phyloP scores from a whole-genome alignment of 192 early-diverging fungal species.

The Coemansia sp. region DNA sequence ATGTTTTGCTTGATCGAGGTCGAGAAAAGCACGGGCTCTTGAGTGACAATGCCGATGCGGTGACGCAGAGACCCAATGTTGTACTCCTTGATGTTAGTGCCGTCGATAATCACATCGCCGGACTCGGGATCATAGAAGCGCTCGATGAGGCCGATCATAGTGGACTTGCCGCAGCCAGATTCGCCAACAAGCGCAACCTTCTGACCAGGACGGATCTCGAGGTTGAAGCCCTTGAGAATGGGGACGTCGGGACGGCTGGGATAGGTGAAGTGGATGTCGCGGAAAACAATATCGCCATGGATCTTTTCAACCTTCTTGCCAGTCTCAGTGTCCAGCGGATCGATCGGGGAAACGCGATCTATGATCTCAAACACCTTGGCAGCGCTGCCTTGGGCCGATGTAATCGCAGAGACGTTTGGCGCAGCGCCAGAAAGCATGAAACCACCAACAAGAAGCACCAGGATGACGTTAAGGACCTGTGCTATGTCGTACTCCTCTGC shows the following conservation, averaged over 20 bases:
- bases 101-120: conserved; percentile 74
- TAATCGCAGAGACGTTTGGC: conserved; percentile 73
- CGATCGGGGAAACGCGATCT: conserved; percentile 77
- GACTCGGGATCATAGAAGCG: conserved; percentile 75
- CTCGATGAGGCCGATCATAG: conserved; percentile 78
- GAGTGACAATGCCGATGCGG: conserved; percentile 85
- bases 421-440: conserved; percentile 66
- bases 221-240: conserved; percentile 73
- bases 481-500: conserved; percentile 41
- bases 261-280: conserved; percentile 80
- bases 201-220: conserved; percentile 74
- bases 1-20: conserved; percentile 80
- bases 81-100: conserved; percentile 67
- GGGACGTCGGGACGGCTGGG: conserved; percentile 78
- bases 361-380: conserved; percentile 77
- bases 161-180: conserved; percentile 86
- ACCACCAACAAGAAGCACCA: conserved; percentile 81
- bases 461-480: conserved; percentile 76
- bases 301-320: conserved; percentile 49
- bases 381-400: conserved; percentile 75
- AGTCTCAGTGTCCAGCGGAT: conserved; percentile 49
- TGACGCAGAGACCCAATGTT: conserved; percentile 80
- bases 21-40: conserved; percentile 90
- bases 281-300: conserved; percentile 69
- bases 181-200: conserved; percentile 88